Base-by-base conservation (phyloP, 2,329 filamentous ascomycete genomes). In the Diaporthe caulivora region DNA sequence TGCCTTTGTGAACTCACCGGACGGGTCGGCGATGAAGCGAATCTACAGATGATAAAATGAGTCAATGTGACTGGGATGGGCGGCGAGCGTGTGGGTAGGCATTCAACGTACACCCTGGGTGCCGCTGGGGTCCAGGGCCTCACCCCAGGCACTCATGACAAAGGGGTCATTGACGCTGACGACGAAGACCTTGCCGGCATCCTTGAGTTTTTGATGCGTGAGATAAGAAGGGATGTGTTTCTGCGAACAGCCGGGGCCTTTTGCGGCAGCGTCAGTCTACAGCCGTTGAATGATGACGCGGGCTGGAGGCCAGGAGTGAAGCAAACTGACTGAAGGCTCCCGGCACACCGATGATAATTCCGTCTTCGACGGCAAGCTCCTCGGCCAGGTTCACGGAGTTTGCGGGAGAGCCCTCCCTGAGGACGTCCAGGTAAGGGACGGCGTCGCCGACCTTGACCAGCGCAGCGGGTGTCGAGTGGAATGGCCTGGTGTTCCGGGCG, bases 81-180 rank as follows among this genome's bases (percentile, higher is more conserved):
- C 15, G 44, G 40, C 11, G 18, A 54, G 18, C 9, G 6, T 26
- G 6, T n/a, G 29, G 51, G n/a, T 21, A 51, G 37, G 49, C 40
- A 51, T 26, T 42, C 13, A 44, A 88, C 93, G 83, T 89, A 97
- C 95, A 65, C 94, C 94, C 74, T 92, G 94, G 81, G 91, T 88
- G 78, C 90, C 89, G 8, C 88, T 86, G 15, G 95, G 93, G 82
- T 98, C 95, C 55, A 98, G 88, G 75, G 90, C 87, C 76, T 93
- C 90, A 60, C 86, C 92, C 95, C 95, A 98, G 7, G 95, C 95
- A 84, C 97, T 97, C 90, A 95, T 98, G 17, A 64, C 95, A 82
- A 98, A 98, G 26, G 95, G 91, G 82, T 98, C 96, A 82, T 98
- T 98, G 81, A 98, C 95, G 21, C 94, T 92, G 72, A 98, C 91